Evolutionary conservation across 2,329 filamentous ascomycete genomes (phyloP).

Genomic region (Pyrenophora tritici-repentis): DNA sequence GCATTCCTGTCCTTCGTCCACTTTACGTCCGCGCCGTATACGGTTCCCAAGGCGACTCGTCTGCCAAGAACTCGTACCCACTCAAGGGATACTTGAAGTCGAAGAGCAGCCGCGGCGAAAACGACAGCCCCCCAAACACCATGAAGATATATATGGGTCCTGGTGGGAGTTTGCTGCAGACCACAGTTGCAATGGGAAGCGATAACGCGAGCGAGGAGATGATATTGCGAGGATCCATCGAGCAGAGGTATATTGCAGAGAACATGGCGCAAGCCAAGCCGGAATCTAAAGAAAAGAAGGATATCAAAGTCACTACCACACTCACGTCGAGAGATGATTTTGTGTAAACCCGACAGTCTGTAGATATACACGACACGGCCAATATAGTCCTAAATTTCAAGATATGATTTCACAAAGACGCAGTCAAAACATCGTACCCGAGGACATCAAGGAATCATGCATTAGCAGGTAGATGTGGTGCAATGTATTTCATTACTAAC

Average conservation of each 20-base stretch:
- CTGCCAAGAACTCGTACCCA: slow-evolving; percentile 22
- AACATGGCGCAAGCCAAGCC: slow-evolving; percentile 3
- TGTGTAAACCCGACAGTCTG: background rate
- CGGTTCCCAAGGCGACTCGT: slow-evolving; percentile 27
- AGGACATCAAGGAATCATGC: no score
- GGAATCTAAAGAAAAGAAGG: slow-evolving; percentile 13
- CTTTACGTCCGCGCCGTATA: slow-evolving; percentile 48
- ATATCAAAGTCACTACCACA: slow-evolving; percentile 20
- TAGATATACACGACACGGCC: no score
- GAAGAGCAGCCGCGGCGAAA: slow-evolving; percentile 13
- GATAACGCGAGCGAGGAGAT: slow-evolving; percentile 37
- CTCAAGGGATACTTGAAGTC: slow-evolving; percentile 27
- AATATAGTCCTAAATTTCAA: no score
- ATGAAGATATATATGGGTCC: slow-evolving; percentile 27
- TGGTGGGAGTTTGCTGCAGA: slow-evolving; percentile 22
- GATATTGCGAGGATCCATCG: slow-evolving; percentile 24
- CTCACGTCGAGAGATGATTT: slow-evolving; percentile 12
- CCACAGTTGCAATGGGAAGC: slow-evolving; percentile 26
- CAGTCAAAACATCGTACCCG: no score
- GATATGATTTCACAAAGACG: no score
- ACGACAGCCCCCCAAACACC: slow-evolving; percentile 8
- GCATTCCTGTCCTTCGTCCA: slow-evolving; percentile 54
- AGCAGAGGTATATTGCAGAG: background rate
- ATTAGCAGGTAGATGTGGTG: no score
- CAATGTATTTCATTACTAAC: no score